A percentile compares a stretch with the other conserved stretches of the same genome.
phyloP scores from a whole-genome alignment of 257 asterid species.

The Linaria vulgaris region DNA sequence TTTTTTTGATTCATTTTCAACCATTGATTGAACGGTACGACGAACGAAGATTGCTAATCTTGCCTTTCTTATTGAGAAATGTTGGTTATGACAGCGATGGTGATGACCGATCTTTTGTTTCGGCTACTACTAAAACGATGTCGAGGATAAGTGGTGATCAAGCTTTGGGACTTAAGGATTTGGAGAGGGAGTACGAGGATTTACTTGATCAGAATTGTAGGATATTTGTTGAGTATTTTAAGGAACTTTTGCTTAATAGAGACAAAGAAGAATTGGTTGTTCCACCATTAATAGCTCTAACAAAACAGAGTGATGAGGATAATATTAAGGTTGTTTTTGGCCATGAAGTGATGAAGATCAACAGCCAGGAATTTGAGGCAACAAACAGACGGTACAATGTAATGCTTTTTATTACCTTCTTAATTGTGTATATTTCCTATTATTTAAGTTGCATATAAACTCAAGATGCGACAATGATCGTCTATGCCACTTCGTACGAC shows the following conservation, averaged over 20 bases:
- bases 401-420: conserved; percentile 37
- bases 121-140: conserved; percentile 34
- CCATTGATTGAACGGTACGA: conserved; percentile 59
- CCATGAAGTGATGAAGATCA: conserved; percentile 33
- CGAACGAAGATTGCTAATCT: conserved; percentile 35
- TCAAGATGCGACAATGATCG: too few relatives aligned
- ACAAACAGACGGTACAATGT: conserved; percentile 79
- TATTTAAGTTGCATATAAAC: too few relatives aligned
- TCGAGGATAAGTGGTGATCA: conserved; percentile 60
- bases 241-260: conserved; percentile 36
- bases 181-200: conserved; percentile 62
- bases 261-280: conserved; percentile 21
- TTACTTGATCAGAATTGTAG: conserved; percentile 61
- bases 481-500: too few relatives aligned
- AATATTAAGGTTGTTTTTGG: not conserved
- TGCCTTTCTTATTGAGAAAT: conserved; percentile 23
- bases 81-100: conserved; percentile 31
- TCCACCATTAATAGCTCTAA: conserved; percentile 41
- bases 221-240: conserved; percentile 48
- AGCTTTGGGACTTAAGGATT: conserved; percentile 44
- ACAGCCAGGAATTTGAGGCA: conserved; percentile 35
- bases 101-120: conserved; percentile 36
- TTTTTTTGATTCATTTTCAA: conserved; percentile 54
- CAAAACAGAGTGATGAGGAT: conserved; percentile 9
- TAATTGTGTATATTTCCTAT: not conserved